Evolutionary conservation across 1,284 basidiomycete genomes (phyloP), one percentile per base, ranked within the genome.

Genomic region (Cutaneotrichosporon spelunceum): DNA sequence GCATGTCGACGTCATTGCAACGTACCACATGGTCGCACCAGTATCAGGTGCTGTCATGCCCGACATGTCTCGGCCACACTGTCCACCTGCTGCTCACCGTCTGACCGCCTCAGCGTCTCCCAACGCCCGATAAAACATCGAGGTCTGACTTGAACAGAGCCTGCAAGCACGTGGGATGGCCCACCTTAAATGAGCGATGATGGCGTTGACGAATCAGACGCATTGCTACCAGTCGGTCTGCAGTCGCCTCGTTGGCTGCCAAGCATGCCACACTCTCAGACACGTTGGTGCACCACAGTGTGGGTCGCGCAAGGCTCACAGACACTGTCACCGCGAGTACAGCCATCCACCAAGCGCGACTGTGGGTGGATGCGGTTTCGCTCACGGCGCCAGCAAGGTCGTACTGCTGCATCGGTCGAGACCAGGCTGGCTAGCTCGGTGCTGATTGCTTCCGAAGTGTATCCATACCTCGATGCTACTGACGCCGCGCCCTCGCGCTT

Each of bases 311-410:
- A 30, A 19, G 3, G 19, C 53, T 44, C 50, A 44, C 34, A 16
- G n/a, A 36, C 23, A 44, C 52, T 8, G 57, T 53, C 23, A 50
- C 57, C 14, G 50, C 50, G 1, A 14, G 50, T 7, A 59, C 50
- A n/a, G 23, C 36, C 23, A 45, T 53, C 29, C 57, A 59, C n/a
- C n/a, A n/a, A n/a, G 50, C 33, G 21, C 24, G 14, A 34, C 24
- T n/a, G 30, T 50, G 42, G 50, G 6, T 59, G 57, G 57, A 39
- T 39, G 50, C 42, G 23, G 30, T n/a, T n/a, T n/a, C n/a, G n/a
- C n/a, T n/a, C n/a, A n/a, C n/a, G n/a, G n/a, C n/a, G 19, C 3
- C 39, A 42, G 39, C 19, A 19, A n/a, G 19, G 39, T 42, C 19
- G 39, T 42, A 2, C 19, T 42, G 39, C 39, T n/a, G 39, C 4